Evolutionary conservation across 2,329 filamentous ascomycete genomes (phyloP).

Genomic region (Epichloe elymi): DNA sequence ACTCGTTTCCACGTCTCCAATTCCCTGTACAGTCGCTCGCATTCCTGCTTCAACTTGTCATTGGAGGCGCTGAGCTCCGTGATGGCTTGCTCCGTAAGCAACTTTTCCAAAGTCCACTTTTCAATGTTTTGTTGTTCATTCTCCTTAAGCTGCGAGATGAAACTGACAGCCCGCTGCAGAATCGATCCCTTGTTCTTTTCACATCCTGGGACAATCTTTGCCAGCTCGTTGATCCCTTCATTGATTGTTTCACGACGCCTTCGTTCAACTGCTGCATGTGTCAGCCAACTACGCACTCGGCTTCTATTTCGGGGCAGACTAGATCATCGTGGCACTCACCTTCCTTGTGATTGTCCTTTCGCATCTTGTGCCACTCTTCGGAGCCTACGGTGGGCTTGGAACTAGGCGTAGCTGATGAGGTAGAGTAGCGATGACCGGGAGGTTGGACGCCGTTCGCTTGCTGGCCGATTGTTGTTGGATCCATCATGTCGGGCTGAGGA

Average conservation of each 20-base stretch:
- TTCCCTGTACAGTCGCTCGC: constrained; percentile 64
- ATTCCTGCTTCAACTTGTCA: constrained; percentile 73
- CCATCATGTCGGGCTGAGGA: constrained; percentile 18
- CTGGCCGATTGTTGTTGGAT: constrained; percentile 9
- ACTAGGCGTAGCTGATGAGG: constrained; percentile 27
- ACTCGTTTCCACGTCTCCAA: constrained; percentile 67
- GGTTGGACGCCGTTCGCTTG: constrained; percentile 28
- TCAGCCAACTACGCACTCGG: constrained; percentile 9
- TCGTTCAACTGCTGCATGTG: constrained; percentile 60
- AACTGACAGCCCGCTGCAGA: constrained; percentile 80
- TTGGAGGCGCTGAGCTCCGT: constrained; percentile 77
- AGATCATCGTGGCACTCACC: constrained; percentile 39
- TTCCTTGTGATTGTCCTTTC: constrained; percentile 98
- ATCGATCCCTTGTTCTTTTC: constrained; percentile 99
- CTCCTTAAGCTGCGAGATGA: constrained; percentile 88
- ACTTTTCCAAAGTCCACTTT: constrained; percentile 85
- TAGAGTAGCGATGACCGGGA: constrained; percentile 20
- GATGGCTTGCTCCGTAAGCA: constrained; percentile 79
- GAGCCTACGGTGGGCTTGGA: constrained; percentile 85
- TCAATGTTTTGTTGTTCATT: constrained; percentile 91
- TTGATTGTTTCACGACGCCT: constrained; percentile 96
- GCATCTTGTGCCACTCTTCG: constrained; percentile 94
- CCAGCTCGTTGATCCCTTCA: constrained; percentile 94
- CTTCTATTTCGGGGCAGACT: too few species aligned
- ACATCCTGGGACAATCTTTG: constrained; percentile 93